phyloP scores from a whole-genome alignment of 2,329 filamentous ascomycete genomes.

The Thermomyces lanuginosus region DNA sequence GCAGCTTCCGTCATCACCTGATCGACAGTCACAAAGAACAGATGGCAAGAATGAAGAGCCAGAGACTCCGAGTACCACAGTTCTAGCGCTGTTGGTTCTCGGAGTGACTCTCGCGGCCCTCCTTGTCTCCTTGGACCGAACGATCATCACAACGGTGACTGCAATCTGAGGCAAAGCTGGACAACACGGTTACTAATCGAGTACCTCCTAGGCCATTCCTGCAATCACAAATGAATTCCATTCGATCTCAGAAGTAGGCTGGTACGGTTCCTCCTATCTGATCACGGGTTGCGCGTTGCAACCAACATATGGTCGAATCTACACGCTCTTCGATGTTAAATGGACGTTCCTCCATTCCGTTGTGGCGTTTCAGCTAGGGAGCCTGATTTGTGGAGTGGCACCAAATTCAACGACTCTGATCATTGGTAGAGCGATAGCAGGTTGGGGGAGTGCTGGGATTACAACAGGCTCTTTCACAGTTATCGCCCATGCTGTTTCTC shows the following conservation, averaged over 20 bases:
- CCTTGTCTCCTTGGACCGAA: slow-evolving; percentile 14
- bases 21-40: too few species aligned
- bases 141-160: slow-evolving; percentile 10
- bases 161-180: neutral
- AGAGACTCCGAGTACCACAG: slow-evolving; percentile 11
- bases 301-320: slow-evolving; percentile 30
- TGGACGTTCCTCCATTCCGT: slow-evolving; percentile 16
- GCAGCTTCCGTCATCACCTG: too few species aligned
- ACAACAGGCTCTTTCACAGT: slow-evolving; percentile 29
- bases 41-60: neutral
- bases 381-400: slow-evolving; percentile 16
- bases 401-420: slow-evolving; percentile 15
- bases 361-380: slow-evolving; percentile 17
- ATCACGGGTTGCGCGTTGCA: slow-evolving; percentile 21
- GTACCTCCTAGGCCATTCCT: slow-evolving; percentile 25
- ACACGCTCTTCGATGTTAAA: slow-evolving; percentile 25
- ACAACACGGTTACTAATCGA: neutral
- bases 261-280: slow-evolving; percentile 13
- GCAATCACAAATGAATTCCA: slow-evolving; percentile 28
- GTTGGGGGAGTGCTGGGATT: slow-evolving; percentile 18
- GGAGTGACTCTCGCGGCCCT: slow-evolving; percentile 16
- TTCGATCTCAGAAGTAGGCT: slow-evolving; percentile 12
- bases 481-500: slow-evolving; percentile 16
- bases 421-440: slow-evolving; percentile 18
- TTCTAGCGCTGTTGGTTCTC: slow-evolving; percentile 11